Base-by-base conservation (phyloP, 331 rosid species). In the Acacia concinna region DNA sequence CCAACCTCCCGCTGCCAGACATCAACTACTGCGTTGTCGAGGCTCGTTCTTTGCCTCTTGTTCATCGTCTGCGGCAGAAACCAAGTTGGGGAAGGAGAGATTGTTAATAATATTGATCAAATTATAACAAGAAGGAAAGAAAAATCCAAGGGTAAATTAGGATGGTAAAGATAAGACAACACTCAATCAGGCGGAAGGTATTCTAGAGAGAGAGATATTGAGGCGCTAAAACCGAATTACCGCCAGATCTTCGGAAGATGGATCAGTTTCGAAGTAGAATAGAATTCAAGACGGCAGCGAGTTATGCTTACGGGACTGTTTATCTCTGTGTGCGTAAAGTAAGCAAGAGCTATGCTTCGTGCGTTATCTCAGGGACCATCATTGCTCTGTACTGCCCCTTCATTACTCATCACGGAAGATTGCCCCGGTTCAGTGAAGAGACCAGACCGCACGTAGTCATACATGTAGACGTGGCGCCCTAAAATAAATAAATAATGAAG, bases 1-100 rank as follows among this genome's bases (percentile, higher is more conserved):
- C 99, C 99, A 27, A 91, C 83, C 81, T 93, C 94, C 23, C 97
- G 91, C 78, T 85, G 83, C 88, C 90, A 90, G 67, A 95, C 86
- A 85, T 89, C 89, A 60, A 85, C 85, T 10, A 91, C 80, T 0
- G 97, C 79, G 64, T 84, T 90, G 78, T 83, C 85, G 76, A 72
- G n/a, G 78, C 66, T 71, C 20, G 81, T 30, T 46, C 86, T 78
- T 10, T 83, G 77, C 68, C 91, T 79, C 90, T 85, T 92, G 54
- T 77, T 91, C 97, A 89, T 91, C 83, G 27, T 85, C 66, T 21
- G 62, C 57, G 43, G 10, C 4, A 30, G 63, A 56, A 78, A 47
- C 23, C 6, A 47, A 41, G 2, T 32, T 3, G 8, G 66, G 37
- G 37, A 49, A 63, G 18, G 0, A 6, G 5, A 15, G 62, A 31